Base-by-base conservation (phyloP, 768 basidiomycete species). In the Termitomyces titanicus region DNA sequence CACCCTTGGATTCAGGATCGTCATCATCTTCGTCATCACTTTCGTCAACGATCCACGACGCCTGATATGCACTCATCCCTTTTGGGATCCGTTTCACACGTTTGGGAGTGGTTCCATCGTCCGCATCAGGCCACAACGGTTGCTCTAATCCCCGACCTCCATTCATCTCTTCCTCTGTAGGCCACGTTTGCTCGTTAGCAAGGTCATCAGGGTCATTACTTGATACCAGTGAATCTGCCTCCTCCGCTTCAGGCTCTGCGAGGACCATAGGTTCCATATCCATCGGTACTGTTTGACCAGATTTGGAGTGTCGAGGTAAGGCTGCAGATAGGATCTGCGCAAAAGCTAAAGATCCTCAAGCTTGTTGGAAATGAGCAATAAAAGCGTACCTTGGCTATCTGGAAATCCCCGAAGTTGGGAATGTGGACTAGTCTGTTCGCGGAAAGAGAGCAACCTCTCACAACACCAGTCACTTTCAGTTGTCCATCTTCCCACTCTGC, bases 161-260 rank as follows among this genome's bases (percentile, higher is more conserved):
- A 20, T 74, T 75, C 86, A 98, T 92, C 68, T 98, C 96, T 65
- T 98, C 96, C 68, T 98, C 94, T 0, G 94, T 96, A 0, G 96
- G 96, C 95, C 96, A 98, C 0, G 96, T 99, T 69, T 99, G 96
- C 64, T 99, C 96, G 66, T 96, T 97, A 34, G 80, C 84, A 70
- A 97, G 79, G 54, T 92, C 86, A 63, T 98, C 94, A 4, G 89
- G 91, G 22, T 90, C 85, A 67, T 96, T 94, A 47, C 81, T 86
- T 1, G 93, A 94, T 12, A 91, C 81, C 47, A 98, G 73, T 6
- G 94, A 94, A 68, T 98, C 95, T 0, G 88, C 90, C 1, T 83
- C 76, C 0, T 82, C 78, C 0, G 76, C 64, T 48, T 81, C 74
- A 0, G 87, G 85, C 63, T 88, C 84, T 0, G 86, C 87, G 15